These are phyloP conservation scores for Austroboletus rostrupii DNA, from an alignment of 1,284 basidiomycete species.

Conservation along the genomic window DNA sequence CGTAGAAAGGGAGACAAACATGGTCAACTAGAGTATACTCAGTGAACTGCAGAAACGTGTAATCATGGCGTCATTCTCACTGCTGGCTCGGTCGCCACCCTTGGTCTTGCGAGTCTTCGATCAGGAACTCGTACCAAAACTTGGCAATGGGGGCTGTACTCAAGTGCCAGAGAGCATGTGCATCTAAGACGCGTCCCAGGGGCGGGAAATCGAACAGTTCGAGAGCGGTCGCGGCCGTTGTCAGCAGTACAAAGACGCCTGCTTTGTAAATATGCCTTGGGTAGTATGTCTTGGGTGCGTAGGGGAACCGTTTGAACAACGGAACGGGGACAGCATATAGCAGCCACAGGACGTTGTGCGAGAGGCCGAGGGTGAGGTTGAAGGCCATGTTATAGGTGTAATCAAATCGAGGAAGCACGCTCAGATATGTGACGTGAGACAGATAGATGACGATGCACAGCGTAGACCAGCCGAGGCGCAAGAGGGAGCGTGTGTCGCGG, in stretches of 20 bases:
- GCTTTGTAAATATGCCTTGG: slow-evolving; percentile 54
- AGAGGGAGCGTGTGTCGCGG: slow-evolving; percentile 1
- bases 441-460: slow-evolving; percentile 53
- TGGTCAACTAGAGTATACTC: slow-evolving; percentile 17
- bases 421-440: slow-evolving; percentile 77
- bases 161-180: slow-evolving; percentile 93
- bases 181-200: slow-evolving; percentile 74
- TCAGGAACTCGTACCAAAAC: slow-evolving; percentile 83
- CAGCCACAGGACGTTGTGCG: slow-evolving; percentile 86
- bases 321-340: slow-evolving; percentile 59
- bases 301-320: slow-evolving; percentile 51
- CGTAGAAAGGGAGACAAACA: not conserved
- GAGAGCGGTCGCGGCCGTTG: slow-evolving; percentile 73
- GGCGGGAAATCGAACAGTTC: slow-evolving; percentile 95
- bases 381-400: slow-evolving; percentile 94
- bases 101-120: slow-evolving; percentile 62
- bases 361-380: slow-evolving; percentile 74
- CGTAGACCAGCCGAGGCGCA: slow-evolving; percentile 38
- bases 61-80: slow-evolving; percentile 14
- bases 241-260: slow-evolving; percentile 63
- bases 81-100: slow-evolving; percentile 40
- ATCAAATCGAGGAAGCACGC: slow-evolving; percentile 78
- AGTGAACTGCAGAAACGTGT: slow-evolving; percentile 1
- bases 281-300: slow-evolving; percentile 48
- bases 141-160: slow-evolving; percentile 78